Base-by-base conservation (phyloP, 495 filamentous ascomycete species). In the Neurospora discreta region DNA sequence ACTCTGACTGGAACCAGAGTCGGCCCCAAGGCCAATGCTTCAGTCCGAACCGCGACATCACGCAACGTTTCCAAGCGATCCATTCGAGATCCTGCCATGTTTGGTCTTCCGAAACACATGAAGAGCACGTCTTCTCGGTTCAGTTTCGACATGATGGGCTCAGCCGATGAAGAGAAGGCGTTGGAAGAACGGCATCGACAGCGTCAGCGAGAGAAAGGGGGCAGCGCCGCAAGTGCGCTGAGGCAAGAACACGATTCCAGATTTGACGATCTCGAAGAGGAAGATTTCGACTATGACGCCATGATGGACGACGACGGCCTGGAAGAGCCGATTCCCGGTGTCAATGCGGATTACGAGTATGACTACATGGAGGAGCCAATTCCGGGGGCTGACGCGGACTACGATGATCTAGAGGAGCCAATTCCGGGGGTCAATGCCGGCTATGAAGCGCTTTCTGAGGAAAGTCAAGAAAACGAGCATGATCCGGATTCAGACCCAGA, bases 71-170 rank as follows among this genome's bases (percentile, higher is more conserved):
- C 86, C 72, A 70, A 78, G 70, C 73, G 82, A 68, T 82, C 85
- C 71, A 73, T 79, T 6, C 78, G 83, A 33, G 80, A 80, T 60
- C 79, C 82, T 5, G 79, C 79, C 18, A 77, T 86, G 6, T 86
- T 86, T 3, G 87, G 88, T 0, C 46, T 87, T 20, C 91, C 92
- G 0, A 91, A 85, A 74, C 93, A 94, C 79, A 89, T 94, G 78
- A 94, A 91, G 74, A 95, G 92, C 78, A 95, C 90, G 70, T 91
- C 93, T 0, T 96, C 93, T 3, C 85, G 94, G 11, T 97, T 98
- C 75, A 96, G 93, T 77, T 98, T 98, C 76, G 93, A 97, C 76
- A 92, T 97, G 86, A 88, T 90, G n/a, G 93, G 92, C 40, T 89
- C 92, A 16, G 89, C 91, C 6, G 87, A 87, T 13, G 90, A 97